These are phyloP conservation scores for Murraya koenigii DNA, from an alignment of 345 rosid species.

Conservation along the genomic window DNA sequence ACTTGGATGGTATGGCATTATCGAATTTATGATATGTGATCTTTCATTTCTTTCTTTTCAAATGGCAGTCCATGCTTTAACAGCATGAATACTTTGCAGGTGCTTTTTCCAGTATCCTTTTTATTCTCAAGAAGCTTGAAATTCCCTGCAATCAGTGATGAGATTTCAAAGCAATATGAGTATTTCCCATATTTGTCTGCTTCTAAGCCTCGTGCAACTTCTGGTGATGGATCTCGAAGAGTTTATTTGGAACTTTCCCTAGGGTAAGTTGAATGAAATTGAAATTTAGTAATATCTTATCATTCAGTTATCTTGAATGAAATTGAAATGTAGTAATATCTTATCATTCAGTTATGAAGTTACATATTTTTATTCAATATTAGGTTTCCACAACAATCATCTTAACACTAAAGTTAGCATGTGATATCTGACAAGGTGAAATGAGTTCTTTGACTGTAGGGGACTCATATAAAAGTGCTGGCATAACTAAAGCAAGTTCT, in stretches of 20 bases:
- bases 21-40: not conserved
- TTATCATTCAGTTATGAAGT: no score
- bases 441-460: not conserved
- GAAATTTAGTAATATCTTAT: not conserved
- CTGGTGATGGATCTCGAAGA: conserved; percentile 56
- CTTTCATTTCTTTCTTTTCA: not conserved
- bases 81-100: conserved; percentile 35
- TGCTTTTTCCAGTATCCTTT: conserved; percentile 66
- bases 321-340: no score
- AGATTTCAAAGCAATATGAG: conserved; percentile 41
- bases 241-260: conserved; percentile 83
- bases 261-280: conserved; percentile 57
- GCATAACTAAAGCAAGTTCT: not conserved
- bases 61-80: not conserved
- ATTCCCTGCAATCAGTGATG: conserved; percentile 69
- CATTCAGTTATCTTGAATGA: not conserved
- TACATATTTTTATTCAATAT: not conserved
- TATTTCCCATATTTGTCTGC: conserved; percentile 56
- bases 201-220: conserved; percentile 36
- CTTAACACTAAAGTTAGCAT: not conserved
- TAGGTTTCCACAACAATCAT: not conserved
- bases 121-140: conserved; percentile 68
- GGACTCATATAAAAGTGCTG: not conserved
- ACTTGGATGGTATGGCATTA: conserved; percentile 61
- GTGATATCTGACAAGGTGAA: not conserved